A percentile compares a stretch with the other conserved stretches of the same genome.
Conservation (phyloP, 306 rosid species). For the Castanea crenata region DNA sequence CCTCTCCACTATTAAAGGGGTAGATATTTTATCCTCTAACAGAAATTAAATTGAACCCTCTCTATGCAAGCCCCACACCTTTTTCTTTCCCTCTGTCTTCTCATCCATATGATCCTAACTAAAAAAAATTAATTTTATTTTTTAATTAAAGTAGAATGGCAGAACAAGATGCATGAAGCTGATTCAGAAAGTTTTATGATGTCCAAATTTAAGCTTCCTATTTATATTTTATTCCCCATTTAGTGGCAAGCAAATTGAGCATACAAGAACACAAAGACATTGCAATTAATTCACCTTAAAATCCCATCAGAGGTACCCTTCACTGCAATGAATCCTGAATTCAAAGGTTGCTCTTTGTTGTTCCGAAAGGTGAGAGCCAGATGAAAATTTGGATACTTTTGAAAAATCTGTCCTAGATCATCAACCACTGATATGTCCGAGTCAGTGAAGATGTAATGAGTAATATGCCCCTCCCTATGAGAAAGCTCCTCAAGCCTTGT, state of each 20-base stretch:
- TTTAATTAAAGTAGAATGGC: neutral
- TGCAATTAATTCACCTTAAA: conserved; percentile 49
- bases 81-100: neutral
- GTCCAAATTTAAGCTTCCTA: neutral
- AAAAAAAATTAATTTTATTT: neutral
- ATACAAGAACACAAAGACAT: conserved; percentile 1
- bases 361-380: conserved; percentile 87
- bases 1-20: neutral
- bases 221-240: neutral
- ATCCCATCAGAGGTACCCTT: conserved; percentile 82
- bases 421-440: conserved; percentile 85
- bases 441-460: conserved; percentile 87
- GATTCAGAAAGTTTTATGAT: neutral
- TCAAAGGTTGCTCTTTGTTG: conserved; percentile 87
- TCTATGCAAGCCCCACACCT: neutral
- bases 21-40: neutral
- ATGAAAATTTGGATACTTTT: conserved; percentile 62
- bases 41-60: neutral
- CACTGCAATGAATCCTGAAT: conserved; percentile 94
- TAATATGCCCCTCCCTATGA: conserved; percentile 31
- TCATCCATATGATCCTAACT: neutral
- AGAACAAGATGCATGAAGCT: neutral
- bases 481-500: conserved; percentile 51
- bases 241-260: conserved; percentile 4
- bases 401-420: conserved; percentile 69